A percentile compares a stretch with the other conserved stretches of the same genome.
Conservation (phyloP, 257 asterid genomes). For the Gardenia jasminoides region DNA sequence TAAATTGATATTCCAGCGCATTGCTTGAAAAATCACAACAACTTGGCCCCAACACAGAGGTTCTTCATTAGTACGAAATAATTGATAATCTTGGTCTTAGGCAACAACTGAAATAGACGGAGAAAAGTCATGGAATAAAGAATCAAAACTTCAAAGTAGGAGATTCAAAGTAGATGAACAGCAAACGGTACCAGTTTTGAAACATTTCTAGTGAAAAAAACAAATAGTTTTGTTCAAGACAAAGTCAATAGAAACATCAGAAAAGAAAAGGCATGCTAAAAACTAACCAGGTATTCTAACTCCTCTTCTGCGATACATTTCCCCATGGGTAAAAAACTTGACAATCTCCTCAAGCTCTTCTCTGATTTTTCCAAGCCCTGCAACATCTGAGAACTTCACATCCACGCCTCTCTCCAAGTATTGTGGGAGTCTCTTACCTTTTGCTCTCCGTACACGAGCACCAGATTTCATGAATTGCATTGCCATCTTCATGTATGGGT, state of each 20-base stretch:
- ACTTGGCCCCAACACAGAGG: not conserved
- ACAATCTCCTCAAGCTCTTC: constrained; percentile 98
- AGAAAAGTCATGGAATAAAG: not conserved
- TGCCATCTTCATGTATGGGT: constrained; percentile 71
- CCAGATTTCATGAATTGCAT: constrained; percentile 90
- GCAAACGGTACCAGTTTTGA: not conserved
- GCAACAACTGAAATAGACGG: not conserved
- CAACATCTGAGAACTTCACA: constrained; percentile 94
- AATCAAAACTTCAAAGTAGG: not conserved
- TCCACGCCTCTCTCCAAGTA: constrained; percentile 79
- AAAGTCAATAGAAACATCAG: not conserved
- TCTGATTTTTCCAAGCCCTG: constrained; percentile 95
- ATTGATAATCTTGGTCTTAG: not conserved
- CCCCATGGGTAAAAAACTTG: constrained; percentile 97
- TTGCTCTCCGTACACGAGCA: constrained; percentile 83
- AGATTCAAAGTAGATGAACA: not conserved
- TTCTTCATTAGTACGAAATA: not conserved
- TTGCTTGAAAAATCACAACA: not conserved
- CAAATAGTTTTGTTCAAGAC: not conserved
- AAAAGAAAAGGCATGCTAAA: constrained; percentile 13
- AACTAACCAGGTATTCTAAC: constrained; percentile 89
- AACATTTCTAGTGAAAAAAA: not conserved
- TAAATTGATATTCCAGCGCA: not conserved
- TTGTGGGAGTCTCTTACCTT: constrained; percentile 66
- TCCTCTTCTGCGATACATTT: constrained; percentile 93